phyloP scores from a whole-genome alignment of 805 yeast species.

The Candida anglica region DNA sequence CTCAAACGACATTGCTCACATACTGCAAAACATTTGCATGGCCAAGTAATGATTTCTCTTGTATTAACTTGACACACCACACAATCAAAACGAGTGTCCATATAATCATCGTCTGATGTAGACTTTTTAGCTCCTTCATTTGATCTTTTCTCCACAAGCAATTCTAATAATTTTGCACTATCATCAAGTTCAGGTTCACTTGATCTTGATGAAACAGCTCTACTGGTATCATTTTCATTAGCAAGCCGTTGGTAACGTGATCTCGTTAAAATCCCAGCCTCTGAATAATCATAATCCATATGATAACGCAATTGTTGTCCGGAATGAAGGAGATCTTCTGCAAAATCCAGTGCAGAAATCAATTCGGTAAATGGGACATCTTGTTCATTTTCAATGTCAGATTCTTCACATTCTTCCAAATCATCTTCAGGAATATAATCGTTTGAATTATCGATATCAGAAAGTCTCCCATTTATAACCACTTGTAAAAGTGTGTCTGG shows the following conservation, averaged over 20 bases:
- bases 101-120: conserved; percentile 12
- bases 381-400: not conserved
- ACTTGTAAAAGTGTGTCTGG: conserved; percentile 21
- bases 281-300: conserved; percentile 6
- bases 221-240: not conserved
- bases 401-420: conserved; percentile 6
- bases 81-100: conserved; percentile 46
- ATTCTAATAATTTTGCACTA: not conserved
- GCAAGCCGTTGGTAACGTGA: conserved; percentile 24
- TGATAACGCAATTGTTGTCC: conserved; percentile 7
- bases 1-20: conserved; percentile 81
- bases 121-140: conserved; percentile 1
- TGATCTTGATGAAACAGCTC: not conserved
- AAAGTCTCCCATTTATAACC: conserved; percentile 21
- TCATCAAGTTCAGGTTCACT: not conserved
- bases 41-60: conserved; percentile 84
- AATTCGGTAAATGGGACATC: conserved; percentile 16
- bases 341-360: conserved; percentile 16
- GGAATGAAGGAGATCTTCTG: conserved; percentile 21
- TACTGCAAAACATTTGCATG: conserved; percentile 83
- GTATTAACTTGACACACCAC: conserved; percentile 77
- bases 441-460: conserved; percentile 35
- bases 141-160: too few relatives aligned
- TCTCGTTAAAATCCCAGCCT: conserved; percentile 27
- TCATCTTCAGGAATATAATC: conserved; percentile 23